Evolutionary conservation across 1,284 basidiomycete genomes (phyloP).

Genomic region (Tylopilus sp.): DNA sequence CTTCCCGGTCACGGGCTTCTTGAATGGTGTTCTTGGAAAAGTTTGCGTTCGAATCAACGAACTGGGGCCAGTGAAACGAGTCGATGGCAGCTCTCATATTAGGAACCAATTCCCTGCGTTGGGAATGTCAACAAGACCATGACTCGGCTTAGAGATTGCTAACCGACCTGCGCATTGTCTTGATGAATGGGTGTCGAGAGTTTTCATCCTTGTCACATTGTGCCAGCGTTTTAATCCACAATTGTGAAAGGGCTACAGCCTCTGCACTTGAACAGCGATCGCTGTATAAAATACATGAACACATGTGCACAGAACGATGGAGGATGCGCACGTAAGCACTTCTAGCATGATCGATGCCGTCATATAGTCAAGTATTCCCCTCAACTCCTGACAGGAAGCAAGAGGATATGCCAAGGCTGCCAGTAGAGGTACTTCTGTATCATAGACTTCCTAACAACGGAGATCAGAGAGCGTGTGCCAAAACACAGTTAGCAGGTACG

Average conservation of each 20-base stretch:
- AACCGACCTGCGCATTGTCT: conserved; percentile 23
- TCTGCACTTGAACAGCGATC: conserved; percentile 24
- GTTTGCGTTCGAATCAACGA: conserved; percentile 20
- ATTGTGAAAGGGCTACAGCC: conserved; percentile 13
- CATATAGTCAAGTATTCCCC: conserved; percentile 31
- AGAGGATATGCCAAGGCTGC: conserved; percentile 26
- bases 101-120: conserved; percentile 24
- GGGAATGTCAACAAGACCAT: background rate
- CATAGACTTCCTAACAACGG: conserved; percentile 25
- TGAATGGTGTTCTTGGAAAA: conserved; percentile 23
- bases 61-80: conserved; percentile 31
- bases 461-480: background rate
- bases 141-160: background rate
- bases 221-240: conserved; percentile 25
- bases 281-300: conserved; percentile 9
- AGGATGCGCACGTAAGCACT: conserved; percentile 27
- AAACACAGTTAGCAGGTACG: conserved; percentile 1
- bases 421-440: conserved; percentile 30
- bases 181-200: conserved; percentile 20
- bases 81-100: conserved; percentile 23
- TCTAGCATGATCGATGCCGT: conserved; percentile 34
- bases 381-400: conserved; percentile 23
- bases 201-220: conserved; percentile 15
- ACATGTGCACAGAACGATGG: background rate
- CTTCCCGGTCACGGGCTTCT: conserved; percentile 28